phyloP scores from a whole-genome alignment of 2,329 filamentous ascomycete genomes.

The Bimuria novae-zelandiae region DNA sequence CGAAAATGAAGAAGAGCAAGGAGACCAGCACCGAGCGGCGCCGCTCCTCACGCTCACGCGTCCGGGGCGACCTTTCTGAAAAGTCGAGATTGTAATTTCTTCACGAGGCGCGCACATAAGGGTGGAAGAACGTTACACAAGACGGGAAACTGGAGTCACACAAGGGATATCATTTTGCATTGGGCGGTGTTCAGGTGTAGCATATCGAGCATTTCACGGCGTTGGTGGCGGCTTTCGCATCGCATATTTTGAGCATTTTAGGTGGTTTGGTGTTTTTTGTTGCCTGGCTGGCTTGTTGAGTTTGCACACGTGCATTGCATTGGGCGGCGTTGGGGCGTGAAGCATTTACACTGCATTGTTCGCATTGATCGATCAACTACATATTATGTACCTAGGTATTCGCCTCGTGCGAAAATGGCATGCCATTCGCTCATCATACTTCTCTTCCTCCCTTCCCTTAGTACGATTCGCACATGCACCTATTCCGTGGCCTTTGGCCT shows the following conservation, averaged over 20 bases:
- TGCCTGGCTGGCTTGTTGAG: constrained; percentile 8
- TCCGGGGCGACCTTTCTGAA: constrained; percentile 31
- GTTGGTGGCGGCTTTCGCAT: constrained; percentile 16
- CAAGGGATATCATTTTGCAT: constrained; percentile 26
- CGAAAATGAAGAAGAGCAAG: constrained; percentile 40
- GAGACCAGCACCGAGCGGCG: constrained; percentile 42
- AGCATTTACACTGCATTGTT: constrained; percentile 32
- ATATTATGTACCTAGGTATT: constrained; percentile 31
- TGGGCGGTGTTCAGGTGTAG: constrained; percentile 28
- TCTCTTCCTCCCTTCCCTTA: background rate
- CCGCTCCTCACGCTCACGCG: constrained; percentile 37
- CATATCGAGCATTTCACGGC: constrained; percentile 29
- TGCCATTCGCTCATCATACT: background rate
- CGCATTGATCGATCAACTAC: no score
- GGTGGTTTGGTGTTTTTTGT: constrained; percentile 18
- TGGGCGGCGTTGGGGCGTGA: constrained; percentile 31
- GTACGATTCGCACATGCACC: background rate
- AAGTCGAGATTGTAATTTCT: constrained; percentile 38
- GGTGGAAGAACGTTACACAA: constrained; percentile 9
- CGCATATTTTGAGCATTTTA: constrained; percentile 2
- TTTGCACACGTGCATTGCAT: constrained; percentile 27
- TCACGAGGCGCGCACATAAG: constrained; percentile 4
- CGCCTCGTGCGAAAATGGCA: background rate
- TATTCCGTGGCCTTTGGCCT: no score
- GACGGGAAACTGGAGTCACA: constrained; percentile 3